phyloP scores from a whole-genome alignment of 164 flowering plant genomes.

The Platanus orientalis region DNA sequence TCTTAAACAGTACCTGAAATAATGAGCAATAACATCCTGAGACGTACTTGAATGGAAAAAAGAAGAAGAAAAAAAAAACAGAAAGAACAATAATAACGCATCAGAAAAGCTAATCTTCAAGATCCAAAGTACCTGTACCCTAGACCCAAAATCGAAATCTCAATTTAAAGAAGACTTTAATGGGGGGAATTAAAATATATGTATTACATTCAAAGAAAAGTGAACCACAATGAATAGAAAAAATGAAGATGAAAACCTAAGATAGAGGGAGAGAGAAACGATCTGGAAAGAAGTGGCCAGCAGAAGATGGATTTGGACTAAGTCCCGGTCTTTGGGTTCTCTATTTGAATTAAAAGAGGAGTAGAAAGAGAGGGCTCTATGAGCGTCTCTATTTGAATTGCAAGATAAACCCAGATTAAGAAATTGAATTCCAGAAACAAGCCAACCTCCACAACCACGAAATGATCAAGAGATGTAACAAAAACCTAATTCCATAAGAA shows the following conservation, averaged over 20 bases:
- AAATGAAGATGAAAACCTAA: background rate
- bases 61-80: too few species aligned
- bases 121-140: background rate
- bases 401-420: background rate
- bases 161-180: background rate
- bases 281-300: background rate
- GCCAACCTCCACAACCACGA: background rate
- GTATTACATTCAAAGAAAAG: background rate
- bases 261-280: background rate
- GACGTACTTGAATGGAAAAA: background rate
- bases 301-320: background rate
- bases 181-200: background rate
- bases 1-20: background rate
- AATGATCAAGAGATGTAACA: background rate
- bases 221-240: constrained; percentile 1
- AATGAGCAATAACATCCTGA: background rate
- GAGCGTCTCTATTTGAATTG: too few species aligned
- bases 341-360: background rate
- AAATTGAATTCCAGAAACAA: background rate
- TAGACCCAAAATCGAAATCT: background rate
- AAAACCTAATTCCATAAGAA: background rate
- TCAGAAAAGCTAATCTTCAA: background rate
- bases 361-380: background rate
- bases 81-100: background rate
- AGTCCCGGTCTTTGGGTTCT: background rate